A percentile compares a stretch with the other conserved stretches of the same genome.
These are phyloP conservation scores for Alternaria sp. DNA, from an alignment of 2,329 filamentous ascomycete species.

Conservation along the genomic window DNA sequence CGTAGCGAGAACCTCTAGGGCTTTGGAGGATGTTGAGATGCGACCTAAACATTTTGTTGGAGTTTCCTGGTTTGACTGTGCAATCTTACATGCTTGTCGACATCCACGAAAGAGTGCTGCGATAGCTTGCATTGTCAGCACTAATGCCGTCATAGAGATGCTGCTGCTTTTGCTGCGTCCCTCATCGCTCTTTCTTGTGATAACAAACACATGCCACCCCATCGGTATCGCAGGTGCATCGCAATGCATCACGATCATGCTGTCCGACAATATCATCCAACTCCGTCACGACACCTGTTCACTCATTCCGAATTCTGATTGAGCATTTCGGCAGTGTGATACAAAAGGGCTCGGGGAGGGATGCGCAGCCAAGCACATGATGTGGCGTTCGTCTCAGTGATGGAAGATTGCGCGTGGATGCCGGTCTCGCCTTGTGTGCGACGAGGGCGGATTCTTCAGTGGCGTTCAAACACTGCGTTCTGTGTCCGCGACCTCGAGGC, in stretches of 20 bases:
- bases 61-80: neutral
- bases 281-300: neutral
- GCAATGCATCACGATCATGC: neutral
- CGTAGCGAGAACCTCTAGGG: neutral
- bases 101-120: neutral
- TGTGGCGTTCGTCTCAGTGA: neutral
- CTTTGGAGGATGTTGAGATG: neutral
- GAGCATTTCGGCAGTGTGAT: neutral
- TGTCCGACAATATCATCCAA: neutral
- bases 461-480: neutral
- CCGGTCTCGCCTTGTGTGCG: constrained; percentile 2
- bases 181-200: neutral
- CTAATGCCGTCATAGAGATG: neutral
- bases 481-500: neutral
- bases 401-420: neutral
- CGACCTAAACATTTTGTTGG: neutral
- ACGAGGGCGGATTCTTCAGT: neutral
- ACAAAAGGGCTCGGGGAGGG: neutral
- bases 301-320: neutral
- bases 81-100: neutral
- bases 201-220: neutral
- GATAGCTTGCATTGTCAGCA: neutral
- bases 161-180: neutral
- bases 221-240: neutral
- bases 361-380: neutral